Evolutionary conservation across 805 yeast species (phyloP).

Genomic region (Candida anglica): DNA sequence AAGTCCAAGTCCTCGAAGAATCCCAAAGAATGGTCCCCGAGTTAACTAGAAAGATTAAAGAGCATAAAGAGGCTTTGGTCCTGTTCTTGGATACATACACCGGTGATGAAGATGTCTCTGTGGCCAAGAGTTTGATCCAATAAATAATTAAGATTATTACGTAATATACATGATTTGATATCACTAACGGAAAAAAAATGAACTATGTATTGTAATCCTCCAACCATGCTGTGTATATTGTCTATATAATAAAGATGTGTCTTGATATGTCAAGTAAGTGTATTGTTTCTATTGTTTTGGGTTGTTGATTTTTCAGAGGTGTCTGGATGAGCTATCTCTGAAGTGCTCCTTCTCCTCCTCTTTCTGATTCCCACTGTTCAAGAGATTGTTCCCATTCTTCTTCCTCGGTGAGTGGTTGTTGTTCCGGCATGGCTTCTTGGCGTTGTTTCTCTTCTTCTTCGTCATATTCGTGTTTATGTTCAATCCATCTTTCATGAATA

Average conservation of each 20-base stretch:
- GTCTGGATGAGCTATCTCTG: conserved; percentile 36
- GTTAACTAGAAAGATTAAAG: conserved; percentile 15
- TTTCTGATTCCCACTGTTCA: conserved; percentile 23
- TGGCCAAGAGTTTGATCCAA: conserved; percentile 19
- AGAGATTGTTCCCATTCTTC: conserved; percentile 62
- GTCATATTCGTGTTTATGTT: conserved; percentile 75
- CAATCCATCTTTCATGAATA: conserved; percentile 95
- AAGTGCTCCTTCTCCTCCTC: conserved; percentile 36
- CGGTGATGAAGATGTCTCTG: conserved; percentile 31
- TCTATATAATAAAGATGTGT: too few species aligned
- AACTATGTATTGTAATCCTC: too few species aligned
- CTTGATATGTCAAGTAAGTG: too few species aligned
- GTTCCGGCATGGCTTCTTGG: conserved; percentile 36
- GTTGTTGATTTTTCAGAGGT: too few species aligned
- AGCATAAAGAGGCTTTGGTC: conserved; percentile 24
- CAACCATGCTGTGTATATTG: too few species aligned
- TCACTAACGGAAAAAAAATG: too few species aligned
- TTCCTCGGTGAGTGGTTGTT: conserved; percentile 46
- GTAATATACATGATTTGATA: too few species aligned
- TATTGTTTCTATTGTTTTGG: conserved; percentile 1
- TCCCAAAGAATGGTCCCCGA: conserved; percentile 34
- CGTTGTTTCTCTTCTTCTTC: conserved; percentile 34
- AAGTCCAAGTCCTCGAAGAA: conserved; percentile 33
- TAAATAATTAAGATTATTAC: too few species aligned
- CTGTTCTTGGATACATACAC: conserved; percentile 31